Base-by-base conservation (phyloP, 176 grass and related monocot species). In the Tillandsia leiboldiana region DNA sequence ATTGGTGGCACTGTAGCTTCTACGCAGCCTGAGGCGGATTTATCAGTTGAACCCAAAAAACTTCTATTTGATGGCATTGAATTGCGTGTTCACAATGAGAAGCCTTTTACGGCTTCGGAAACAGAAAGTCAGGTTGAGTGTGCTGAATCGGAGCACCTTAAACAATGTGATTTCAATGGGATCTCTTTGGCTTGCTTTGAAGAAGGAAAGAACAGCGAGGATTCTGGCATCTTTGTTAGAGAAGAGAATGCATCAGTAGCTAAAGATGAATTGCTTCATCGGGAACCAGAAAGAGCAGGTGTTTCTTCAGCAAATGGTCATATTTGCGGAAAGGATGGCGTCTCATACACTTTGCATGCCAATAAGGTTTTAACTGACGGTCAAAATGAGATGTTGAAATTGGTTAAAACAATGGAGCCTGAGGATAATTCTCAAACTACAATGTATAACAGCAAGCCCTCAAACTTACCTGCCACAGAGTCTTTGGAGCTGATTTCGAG, bases 11-110 rank as follows among this genome's bases (percentile, higher is more conserved):
- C 53, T 20, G 29, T 42, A 42, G 65, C 65, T 63, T 51, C 80
- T 71, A 11, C 11, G 24, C 63, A 81, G 53, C 70, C 78, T 78
- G 66, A 67, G 79, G 81, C 59, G 24, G 51, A 71, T 73, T 14
- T 77, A 15, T 64, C 52, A 8, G 78, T 88, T 66, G 81, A 84
- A 54, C 65, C 74, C 23, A 88, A 81, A 56, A 74, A 67, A 64
- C 81, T 84, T 80, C 77, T 74, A n/a, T 88, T 88, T 28, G 81
- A 84, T 74, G 77, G 53, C 24, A 17, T 62, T 74, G 77, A 81
- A 47, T 50, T 74, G 71, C 24, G 73, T 63, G 73, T 54, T 33
- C 77, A 53, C 28, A 22, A 23, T 61, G 15, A 61, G 22, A 61
- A 20, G 17, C 2, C 17, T 61, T 61, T 61, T 61, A 23, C 56